phyloP scores from a whole-genome alignment of 768 basidiomycete genomes.

The Tephrocybe sp. region DNA sequence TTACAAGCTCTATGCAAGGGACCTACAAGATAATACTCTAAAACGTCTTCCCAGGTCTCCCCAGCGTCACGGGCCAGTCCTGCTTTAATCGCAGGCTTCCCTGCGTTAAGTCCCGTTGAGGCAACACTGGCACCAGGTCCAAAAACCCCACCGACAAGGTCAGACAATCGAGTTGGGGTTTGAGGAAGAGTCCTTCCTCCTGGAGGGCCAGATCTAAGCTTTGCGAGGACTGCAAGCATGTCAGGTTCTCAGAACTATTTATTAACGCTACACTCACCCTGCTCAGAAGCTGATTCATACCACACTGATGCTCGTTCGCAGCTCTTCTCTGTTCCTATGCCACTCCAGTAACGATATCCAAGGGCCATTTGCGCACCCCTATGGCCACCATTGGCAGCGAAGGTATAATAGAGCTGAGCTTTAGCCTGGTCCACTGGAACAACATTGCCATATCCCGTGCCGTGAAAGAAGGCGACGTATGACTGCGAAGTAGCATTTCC shows the following conservation, averaged over 20 bases:
- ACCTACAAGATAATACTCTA: slow-evolving; percentile 86
- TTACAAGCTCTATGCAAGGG: background rate
- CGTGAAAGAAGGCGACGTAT: slow-evolving; percentile 82
- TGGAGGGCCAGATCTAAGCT: slow-evolving; percentile 82
- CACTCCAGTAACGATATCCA: slow-evolving; percentile 93
- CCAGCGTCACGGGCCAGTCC: slow-evolving; percentile 81
- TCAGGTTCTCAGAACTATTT: background rate
- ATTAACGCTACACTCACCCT: slow-evolving; percentile 44
- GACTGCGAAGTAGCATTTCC: slow-evolving; percentile 89
- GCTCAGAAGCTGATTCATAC: slow-evolving; percentile 88
- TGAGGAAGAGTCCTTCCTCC: slow-evolving; percentile 86
- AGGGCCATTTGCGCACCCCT: slow-evolving; percentile 90
- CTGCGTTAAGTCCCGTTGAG: slow-evolving; percentile 74
- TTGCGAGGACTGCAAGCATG: slow-evolving; percentile 61
- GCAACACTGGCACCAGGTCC: slow-evolving; percentile 94
- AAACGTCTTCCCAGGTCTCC: slow-evolving; percentile 90
- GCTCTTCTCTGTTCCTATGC: slow-evolving; percentile 86
- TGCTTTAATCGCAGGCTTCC: slow-evolving; percentile 79
- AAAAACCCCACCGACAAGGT: slow-evolving; percentile 89
- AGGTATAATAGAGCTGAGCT: slow-evolving; percentile 91
- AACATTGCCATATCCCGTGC: slow-evolving; percentile 74
- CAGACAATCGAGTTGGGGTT: slow-evolving; percentile 79
- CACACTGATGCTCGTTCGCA: slow-evolving; percentile 82
- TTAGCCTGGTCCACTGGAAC: slow-evolving; percentile 69
- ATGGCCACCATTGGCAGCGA: slow-evolving; percentile 85